Evolutionary conservation across 2,329 filamentous ascomycete genomes (phyloP).

Genomic region (Celoporthe dispersa): DNA sequence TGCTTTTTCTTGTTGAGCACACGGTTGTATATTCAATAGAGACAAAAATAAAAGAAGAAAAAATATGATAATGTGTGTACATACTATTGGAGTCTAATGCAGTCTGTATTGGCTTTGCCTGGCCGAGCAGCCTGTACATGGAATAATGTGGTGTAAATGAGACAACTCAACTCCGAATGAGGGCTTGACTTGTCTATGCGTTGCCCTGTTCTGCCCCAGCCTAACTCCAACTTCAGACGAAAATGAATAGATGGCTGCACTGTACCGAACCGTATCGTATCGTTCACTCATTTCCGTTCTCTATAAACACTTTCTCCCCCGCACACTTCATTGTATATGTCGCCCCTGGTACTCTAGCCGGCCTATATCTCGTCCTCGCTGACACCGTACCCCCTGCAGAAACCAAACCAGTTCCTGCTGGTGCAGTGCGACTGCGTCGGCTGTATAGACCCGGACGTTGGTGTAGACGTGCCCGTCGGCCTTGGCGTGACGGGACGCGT

Average conservation of each 20-base stretch:
- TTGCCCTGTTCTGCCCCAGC: neutral
- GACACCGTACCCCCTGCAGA: conserved; percentile 45
- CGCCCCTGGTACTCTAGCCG: too few relatives aligned
- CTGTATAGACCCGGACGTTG: conserved; percentile 23
- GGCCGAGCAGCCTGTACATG: neutral
- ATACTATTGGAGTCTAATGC: neutral
- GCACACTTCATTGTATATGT: too few relatives aligned
- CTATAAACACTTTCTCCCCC: neutral
- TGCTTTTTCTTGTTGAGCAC: too few relatives aligned
- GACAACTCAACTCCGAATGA: neutral
- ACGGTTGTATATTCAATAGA: neutral
- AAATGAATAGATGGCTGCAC: neutral
- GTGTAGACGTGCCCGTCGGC: conserved; percentile 37
- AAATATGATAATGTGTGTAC: neutral
- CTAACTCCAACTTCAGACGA: neutral
- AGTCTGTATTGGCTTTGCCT: neutral
- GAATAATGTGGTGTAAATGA: neutral
- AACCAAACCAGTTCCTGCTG: conserved; percentile 46
- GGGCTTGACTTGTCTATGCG: neutral
- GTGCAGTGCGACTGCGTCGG: conserved; percentile 40
- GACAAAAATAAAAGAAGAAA: neutral
- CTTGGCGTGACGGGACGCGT: conserved; percentile 37
- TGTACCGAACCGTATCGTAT: neutral
- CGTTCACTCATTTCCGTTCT: neutral
- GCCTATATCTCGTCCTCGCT: conserved; percentile 34